phyloP scores from a whole-genome alignment of 805 yeast genomes.

The Wickerhamiella lipophila region DNA sequence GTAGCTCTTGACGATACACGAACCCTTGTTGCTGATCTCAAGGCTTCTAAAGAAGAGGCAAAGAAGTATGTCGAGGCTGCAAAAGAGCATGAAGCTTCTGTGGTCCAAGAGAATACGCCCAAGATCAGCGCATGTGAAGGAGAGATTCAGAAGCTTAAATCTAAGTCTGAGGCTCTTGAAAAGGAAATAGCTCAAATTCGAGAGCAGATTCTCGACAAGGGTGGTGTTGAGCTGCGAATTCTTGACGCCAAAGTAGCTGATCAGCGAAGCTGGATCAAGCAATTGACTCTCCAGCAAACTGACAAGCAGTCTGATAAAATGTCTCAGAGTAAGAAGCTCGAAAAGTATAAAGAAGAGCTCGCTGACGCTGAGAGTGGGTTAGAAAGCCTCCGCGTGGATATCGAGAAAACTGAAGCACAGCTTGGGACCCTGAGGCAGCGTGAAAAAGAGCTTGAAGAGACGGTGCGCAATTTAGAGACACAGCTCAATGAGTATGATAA shows the following conservation, averaged over 20 bases:
- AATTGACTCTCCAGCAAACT: constrained; percentile 43
- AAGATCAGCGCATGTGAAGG: constrained; percentile 30
- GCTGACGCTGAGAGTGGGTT: background rate
- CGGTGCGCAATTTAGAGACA: background rate
- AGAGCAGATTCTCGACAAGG: constrained; percentile 73
- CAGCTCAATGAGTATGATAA: constrained; percentile 12
- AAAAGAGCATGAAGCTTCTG: background rate
- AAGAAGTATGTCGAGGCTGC: background rate
- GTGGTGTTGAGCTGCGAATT: constrained; percentile 64
- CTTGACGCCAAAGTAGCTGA: constrained; percentile 78
- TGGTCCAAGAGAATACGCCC: background rate
- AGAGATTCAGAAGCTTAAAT: constrained; percentile 37
- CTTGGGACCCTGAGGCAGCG: background rate
- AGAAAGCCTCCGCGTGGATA: background rate
- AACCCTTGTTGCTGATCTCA: background rate
- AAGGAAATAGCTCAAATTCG: constrained; percentile 48
- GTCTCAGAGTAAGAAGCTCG: constrained; percentile 45
- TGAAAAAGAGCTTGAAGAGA: background rate
- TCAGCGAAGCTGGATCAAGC: constrained; percentile 50
- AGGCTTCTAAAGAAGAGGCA: background rate
- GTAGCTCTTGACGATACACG: background rate
- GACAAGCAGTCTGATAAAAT: constrained; percentile 43
- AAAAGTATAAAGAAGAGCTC: constrained; percentile 23
- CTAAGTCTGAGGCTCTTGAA: constrained; percentile 45
- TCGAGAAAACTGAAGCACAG: background rate